phyloP scores from a whole-genome alignment of 108 stramenopile species.

The Cylindrotheca closterium region DNA sequence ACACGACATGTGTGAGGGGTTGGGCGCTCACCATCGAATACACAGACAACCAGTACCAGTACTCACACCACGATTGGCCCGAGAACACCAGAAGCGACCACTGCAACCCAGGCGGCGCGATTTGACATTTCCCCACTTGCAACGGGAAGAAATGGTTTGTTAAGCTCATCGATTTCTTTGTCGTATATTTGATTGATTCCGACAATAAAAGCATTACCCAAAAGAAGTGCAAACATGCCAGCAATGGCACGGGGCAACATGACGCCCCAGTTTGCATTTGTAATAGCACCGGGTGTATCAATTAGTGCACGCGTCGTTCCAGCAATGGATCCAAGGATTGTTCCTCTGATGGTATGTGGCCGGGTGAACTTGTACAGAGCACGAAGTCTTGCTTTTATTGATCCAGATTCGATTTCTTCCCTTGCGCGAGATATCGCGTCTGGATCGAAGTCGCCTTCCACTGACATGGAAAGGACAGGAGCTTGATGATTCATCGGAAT shows the following conservation, averaged over 20 bases:
- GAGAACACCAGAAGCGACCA: slow-evolving; percentile 53
- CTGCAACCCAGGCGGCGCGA: slow-evolving; percentile 79
- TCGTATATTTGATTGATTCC: slow-evolving; percentile 98
- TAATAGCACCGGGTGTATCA: slow-evolving; percentile 80
- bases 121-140: slow-evolving; percentile 93
- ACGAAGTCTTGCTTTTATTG: slow-evolving; percentile 65
- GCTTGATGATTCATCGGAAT: background rate
- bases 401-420: slow-evolving; percentile 55
- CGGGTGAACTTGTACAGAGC: slow-evolving; percentile 96
- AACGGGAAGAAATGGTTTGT: slow-evolving; percentile 95
- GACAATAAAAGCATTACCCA: slow-evolving; percentile 96
- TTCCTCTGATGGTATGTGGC: slow-evolving; percentile 96
- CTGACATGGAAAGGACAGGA: slow-evolving; percentile 42
- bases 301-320: slow-evolving; percentile 88
- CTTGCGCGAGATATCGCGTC: slow-evolving; percentile 59
- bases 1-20: background rate
- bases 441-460: slow-evolving; percentile 89
- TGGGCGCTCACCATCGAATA: background rate
- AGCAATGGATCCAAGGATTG: slow-evolving; percentile 90
- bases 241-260: slow-evolving; percentile 84
- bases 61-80: slow-evolving; percentile 80
- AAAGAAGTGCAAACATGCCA: slow-evolving; percentile 87
- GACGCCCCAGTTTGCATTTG: slow-evolving; percentile 57
- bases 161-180: slow-evolving; percentile 92
- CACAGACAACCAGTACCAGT: background rate